Base-by-base conservation (phyloP, 1,284 basidiomycete species). In the Apiotrichum porosum region DNA sequence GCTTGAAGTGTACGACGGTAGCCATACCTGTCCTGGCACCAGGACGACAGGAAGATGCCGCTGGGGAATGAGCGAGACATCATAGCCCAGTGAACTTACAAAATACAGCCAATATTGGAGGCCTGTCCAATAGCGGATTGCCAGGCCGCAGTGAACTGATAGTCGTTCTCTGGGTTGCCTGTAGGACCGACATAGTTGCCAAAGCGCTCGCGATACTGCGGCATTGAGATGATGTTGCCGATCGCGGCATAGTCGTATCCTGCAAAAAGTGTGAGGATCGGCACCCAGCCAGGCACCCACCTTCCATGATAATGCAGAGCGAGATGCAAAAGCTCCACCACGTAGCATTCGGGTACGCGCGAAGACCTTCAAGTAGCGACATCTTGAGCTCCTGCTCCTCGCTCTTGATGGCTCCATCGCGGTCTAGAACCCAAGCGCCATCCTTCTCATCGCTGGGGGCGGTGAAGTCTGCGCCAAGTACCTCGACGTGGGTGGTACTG, bases 1-100 rank as follows among this genome's bases (percentile, higher is more conserved):
- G 52, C 28, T 30, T 56, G 60, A 12, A 63, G 48, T 0, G 57
- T 58, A 17, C 49, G 34, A 22, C 49, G 44, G 52, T 65, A 65
- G 6, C 63, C 63, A 32, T 42, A 60, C 26, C 50, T 42, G 34
- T 60, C 55, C 41, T 58, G 55, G 24, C 51, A 39, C 42, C 47
- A 61, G 3, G 52, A 47, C 5, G 53, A 37, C 19, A 52, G 17
- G 37, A 62, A 54, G 38, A 65, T 62, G 21, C 58, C 56, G 18
- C 51, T 57, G 40, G 5, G n/a, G n/a, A n/a, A n/a, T 19, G 12
- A 21, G 24, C 3, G 9, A 22, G 34, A 37, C 30, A 40, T 21
- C 30, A n/a, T 44, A 38, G 22, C 5, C 14, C 5, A 6, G 33
- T 34, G 10, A 4, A 58, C 56, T 35, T 17, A 56, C 55, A 61